Percentiles rank a stretch among this genome's conserved stretches.
These are phyloP conservation scores for Closterium sp. DNA, from an alignment of 139 green algal genomes.

Conservation along the genomic window DNA sequence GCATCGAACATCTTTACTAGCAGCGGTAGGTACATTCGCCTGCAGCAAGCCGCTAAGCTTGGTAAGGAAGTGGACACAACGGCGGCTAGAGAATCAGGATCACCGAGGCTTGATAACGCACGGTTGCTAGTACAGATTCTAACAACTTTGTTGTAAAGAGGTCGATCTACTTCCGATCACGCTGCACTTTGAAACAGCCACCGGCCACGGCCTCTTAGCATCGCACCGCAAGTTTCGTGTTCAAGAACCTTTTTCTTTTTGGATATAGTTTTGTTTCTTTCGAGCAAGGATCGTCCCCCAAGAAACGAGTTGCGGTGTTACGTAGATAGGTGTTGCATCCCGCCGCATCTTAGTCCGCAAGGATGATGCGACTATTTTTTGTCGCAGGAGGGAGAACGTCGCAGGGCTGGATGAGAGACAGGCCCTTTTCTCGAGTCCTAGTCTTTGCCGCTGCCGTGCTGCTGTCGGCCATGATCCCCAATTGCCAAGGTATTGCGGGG, in stretches of 20 bases:
- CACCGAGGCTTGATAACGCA: no score
- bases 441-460: background rate
- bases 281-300: no score
- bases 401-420: background rate
- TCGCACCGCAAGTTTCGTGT: background rate
- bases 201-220: background rate
- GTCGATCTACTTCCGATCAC: background rate
- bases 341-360: background rate
- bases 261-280: no score
- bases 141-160: background rate
- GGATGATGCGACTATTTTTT: background rate
- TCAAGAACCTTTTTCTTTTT: background rate
- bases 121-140: background rate
- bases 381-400: background rate
- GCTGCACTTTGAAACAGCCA: background rate
- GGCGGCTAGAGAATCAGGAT: background rate
- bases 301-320: background rate
- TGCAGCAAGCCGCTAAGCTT: background rate
- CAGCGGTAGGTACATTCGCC: background rate
- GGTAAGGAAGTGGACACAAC: background rate
- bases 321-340: background rate
- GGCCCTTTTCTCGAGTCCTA: background rate
- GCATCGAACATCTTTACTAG: no score
- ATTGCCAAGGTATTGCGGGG: background rate
- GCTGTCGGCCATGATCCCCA: background rate